Evolutionary conservation across 345 rosid species (phyloP), one percentile per base, ranked within the genome.

Genomic region (Barbarea vulgaris): DNA sequence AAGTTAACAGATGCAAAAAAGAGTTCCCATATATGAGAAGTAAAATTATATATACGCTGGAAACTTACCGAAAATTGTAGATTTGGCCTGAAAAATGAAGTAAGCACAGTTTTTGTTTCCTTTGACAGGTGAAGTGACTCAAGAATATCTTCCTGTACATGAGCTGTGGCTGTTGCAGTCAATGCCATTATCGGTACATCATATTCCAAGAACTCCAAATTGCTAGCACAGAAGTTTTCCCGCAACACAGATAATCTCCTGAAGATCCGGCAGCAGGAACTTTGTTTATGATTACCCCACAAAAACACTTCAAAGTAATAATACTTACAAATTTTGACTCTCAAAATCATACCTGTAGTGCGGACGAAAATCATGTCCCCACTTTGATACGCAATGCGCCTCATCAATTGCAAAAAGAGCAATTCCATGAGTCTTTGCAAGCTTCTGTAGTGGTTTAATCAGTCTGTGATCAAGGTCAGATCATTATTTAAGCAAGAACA

Each of bases 341-440:
- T 61, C 33, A 61, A 24, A 55, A 36, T 13, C 64, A 24, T 55
- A 90, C 98, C 98, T 80, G 76, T 89, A 93, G 75, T 83, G 86
- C 3, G 92, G 96, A 50, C 97, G 91, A 80, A 93, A 93, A 81
- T 91, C 92, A 84, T 93, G 97, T 74, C 98, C 97, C 98, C 98
- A 93, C 72, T 91, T 91, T 44, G 98, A 93, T 73, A 93, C 89
- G 73, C 98, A 93, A 73, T 93, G 98, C 5, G 71, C 98, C 79
- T 93, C 97, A 75, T 93, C 98, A 62, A 93, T 84, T 14, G 98
- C 98, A 87, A 91, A 93, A 74, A 93, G 78, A 41, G 92, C 82
- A 46, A 93, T 89, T 58, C 98, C 98, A 53, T 82, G 90, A 64
- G 76, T 77, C 79, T 86, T 81, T 64, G 97, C 92, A 48, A 93